phyloP scores from a whole-genome alignment of 2,329 filamentous ascomycete genomes.

The Blastomyces gilchristii region DNA sequence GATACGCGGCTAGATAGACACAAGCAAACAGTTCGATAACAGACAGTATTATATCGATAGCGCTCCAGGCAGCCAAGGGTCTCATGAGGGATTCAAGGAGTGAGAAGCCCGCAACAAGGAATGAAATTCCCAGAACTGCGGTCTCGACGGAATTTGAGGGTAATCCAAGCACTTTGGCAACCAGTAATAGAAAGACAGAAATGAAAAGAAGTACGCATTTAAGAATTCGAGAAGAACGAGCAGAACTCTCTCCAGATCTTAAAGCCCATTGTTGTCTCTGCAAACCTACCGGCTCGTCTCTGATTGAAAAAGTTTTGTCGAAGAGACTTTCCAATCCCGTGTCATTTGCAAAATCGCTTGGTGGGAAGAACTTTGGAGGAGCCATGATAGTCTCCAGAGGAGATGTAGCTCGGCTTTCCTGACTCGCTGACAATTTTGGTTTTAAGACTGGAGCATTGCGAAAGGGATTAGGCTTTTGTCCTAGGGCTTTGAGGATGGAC shows the following conservation, averaged over 20 bases:
- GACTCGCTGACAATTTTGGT: conserved; percentile 9
- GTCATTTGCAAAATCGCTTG: conserved; percentile 31
- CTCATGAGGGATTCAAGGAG: conserved; percentile 30
- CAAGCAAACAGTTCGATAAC: conserved; percentile 31
- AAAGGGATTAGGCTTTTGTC: conserved; percentile 31
- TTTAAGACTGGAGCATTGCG: conserved; percentile 23
- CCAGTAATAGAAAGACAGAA: conserved; percentile 26
- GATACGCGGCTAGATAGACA: conserved; percentile 29
- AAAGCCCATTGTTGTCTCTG: conserved; percentile 16
- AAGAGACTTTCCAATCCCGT: conserved; percentile 41
- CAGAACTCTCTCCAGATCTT: not conserved
- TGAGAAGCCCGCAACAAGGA: conserved; percentile 32
- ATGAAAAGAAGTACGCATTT: conserved; percentile 12
- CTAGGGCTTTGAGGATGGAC: conserved; percentile 25
- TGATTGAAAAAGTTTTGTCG: conserved; percentile 35
- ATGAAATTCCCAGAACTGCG: conserved; percentile 29
- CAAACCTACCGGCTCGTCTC: conserved; percentile 24
- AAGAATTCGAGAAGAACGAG: conserved; percentile 9
- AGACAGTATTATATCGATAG: conserved; percentile 31
- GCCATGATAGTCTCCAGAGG: conserved; percentile 29
- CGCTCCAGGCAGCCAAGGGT: conserved; percentile 30
- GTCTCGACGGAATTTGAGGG: conserved; percentile 31
- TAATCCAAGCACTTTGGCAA: conserved; percentile 26
- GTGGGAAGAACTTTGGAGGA: conserved; percentile 38
- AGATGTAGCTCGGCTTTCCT: conserved; percentile 14